Evolutionary conservation across 1,139 yeast species (phyloP).

Genomic region (Sugiyamaella sp.): DNA sequence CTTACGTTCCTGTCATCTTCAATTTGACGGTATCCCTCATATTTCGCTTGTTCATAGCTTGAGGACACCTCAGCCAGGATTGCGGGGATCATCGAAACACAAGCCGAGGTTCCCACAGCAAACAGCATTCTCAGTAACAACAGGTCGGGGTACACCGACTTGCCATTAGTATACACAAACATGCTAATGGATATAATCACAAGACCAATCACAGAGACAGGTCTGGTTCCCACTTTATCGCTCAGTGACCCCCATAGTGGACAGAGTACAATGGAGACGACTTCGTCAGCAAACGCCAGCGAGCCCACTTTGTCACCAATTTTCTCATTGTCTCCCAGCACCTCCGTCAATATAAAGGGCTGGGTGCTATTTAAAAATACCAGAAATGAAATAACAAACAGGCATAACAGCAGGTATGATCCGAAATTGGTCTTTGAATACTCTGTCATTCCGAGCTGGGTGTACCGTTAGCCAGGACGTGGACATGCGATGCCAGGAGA

Average conservation of each 20-base stretch:
- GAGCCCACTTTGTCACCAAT: slow-evolving; percentile 63
- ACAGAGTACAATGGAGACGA: slow-evolving; percentile 55
- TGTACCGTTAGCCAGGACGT: too few relatives aligned
- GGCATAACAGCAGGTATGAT: slow-evolving; percentile 44
- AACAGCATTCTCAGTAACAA: slow-evolving; percentile 56
- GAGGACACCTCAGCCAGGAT: slow-evolving; percentile 57
- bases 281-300: slow-evolving; percentile 65
- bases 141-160: slow-evolving; percentile 53
- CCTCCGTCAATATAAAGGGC: slow-evolving; percentile 64
- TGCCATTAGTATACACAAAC: slow-evolving; percentile 53
- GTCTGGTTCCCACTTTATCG: slow-evolving; percentile 64
- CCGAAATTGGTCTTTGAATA: slow-evolving; percentile 27
- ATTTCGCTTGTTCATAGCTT: slow-evolving; percentile 22
- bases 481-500: too few relatives aligned
- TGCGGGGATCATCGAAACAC: slow-evolving; percentile 51
- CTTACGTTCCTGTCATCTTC: slow-evolving; percentile 18
- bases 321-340: slow-evolving; percentile 50
- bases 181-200: slow-evolving; percentile 52
- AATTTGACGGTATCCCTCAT: slow-evolving; percentile 17
- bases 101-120: slow-evolving; percentile 61
- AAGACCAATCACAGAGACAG: slow-evolving; percentile 55
- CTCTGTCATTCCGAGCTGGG: slow-evolving; percentile 18
- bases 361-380: slow-evolving; percentile 72
- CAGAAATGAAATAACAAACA: slow-evolving; percentile 59
- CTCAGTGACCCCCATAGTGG: slow-evolving; percentile 67